Conservation (phyloP, 2,329 filamentous ascomycete species). For the Clonostachys rhizophaga region DNA sequence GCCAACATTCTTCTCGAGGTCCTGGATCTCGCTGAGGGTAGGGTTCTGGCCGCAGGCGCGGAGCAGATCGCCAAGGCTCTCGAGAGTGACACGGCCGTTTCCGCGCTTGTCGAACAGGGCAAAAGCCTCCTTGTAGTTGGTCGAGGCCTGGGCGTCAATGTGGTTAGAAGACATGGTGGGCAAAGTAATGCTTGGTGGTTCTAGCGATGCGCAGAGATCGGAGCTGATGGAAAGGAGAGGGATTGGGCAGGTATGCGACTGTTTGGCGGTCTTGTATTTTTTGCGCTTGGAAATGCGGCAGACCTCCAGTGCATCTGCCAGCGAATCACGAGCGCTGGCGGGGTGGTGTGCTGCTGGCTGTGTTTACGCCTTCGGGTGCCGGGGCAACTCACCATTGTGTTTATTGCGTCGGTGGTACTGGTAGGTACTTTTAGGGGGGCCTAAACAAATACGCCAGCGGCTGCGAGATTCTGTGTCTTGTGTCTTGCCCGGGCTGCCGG, state of each 20-base stretch:
- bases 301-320: conserved; percentile 4
- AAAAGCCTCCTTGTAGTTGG: conserved; percentile 99
- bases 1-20: conserved; percentile 86
- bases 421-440: too few species aligned
- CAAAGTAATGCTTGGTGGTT: conserved; percentile 2
- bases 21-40: conserved; percentile 85
- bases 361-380: not conserved
- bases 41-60: conserved; percentile 98
- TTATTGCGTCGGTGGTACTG: conserved; percentile 5
- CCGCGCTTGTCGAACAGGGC: conserved; percentile 99
- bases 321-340: conserved; percentile 20
- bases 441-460: too few species aligned
- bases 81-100: conserved; percentile 83
- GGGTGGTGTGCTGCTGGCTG: not conserved
- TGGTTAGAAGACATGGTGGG: conserved; percentile 45
- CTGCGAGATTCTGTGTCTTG: too few species aligned
- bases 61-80: conserved; percentile 86
- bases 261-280: too few species aligned
- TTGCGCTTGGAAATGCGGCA: not conserved
- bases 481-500: too few species aligned
- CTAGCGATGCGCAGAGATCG: not conserved
- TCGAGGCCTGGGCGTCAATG: conserved; percentile 61
- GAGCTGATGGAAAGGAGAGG: conserved; percentile 1
- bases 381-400: conserved; percentile 1
- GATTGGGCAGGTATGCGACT: not conserved